phyloP scores from a whole-genome alignment of 768 basidiomycete genomes.

The Russula foetens region DNA sequence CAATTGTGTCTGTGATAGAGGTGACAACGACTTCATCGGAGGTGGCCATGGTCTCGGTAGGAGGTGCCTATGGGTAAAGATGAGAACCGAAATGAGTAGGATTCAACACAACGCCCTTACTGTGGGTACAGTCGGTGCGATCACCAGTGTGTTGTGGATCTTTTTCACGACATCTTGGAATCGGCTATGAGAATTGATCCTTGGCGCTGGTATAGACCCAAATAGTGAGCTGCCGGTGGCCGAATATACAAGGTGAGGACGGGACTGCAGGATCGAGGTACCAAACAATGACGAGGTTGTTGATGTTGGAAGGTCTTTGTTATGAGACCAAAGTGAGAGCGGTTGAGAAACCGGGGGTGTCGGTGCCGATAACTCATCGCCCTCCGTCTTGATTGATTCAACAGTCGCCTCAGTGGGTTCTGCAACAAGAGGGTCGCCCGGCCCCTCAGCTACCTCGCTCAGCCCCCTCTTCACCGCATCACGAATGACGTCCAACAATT shows the following conservation, averaged over 20 bases:
- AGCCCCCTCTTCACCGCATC: slow-evolving; percentile 33
- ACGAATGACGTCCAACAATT: slow-evolving; percentile 56
- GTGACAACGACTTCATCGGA: slow-evolving; percentile 13
- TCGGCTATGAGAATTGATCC: slow-evolving; percentile 7
- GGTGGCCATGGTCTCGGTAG: neutral
- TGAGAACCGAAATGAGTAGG: neutral
- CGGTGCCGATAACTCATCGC: neutral
- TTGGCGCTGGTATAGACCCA: slow-evolving; percentile 1
- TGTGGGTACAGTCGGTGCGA: slow-evolving; percentile 47
- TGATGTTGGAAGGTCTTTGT: neutral
- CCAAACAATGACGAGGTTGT: slow-evolving; percentile 22
- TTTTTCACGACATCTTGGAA: slow-evolving; percentile 52
- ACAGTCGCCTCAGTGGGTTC: neutral
- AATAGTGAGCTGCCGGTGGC: slow-evolving; percentile 39
- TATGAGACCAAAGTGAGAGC: slow-evolving; percentile 7
- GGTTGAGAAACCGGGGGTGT: neutral
- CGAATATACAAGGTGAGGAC: slow-evolving; percentile 19
- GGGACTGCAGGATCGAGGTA: neutral
- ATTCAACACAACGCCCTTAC: slow-evolving; percentile 23
- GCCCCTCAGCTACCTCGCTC: neutral
- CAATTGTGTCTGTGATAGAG: neutral
- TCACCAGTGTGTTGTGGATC: slow-evolving; percentile 58
- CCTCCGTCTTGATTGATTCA: neutral
- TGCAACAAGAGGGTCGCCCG: neutral
- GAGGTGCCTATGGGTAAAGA: neutral